Evolutionary conservation across 2,329 filamentous ascomycete species (phyloP).

Genomic region (Pseudogymnoascus sp.): DNA sequence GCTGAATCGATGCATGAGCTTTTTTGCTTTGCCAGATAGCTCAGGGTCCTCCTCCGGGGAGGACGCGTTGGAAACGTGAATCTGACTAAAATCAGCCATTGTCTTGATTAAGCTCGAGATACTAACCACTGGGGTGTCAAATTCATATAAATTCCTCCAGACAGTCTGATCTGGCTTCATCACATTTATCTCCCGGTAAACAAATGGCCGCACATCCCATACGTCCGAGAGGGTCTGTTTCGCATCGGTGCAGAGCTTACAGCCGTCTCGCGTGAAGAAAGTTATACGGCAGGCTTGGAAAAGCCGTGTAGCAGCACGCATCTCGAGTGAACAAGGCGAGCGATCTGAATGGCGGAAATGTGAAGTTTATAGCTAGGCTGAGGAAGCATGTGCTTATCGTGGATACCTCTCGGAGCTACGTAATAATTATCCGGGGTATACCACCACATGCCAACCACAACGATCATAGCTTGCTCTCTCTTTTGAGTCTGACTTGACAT

Average conservation of each 20-base stretch:
- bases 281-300: constrained; percentile 57
- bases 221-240: constrained; percentile 60
- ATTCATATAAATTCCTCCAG: constrained; percentile 70
- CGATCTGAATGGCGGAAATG: not conserved
- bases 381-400: constrained; percentile 6
- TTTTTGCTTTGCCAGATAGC: constrained; percentile 50
- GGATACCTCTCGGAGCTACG: constrained; percentile 6
- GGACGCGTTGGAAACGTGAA: constrained; percentile 50
- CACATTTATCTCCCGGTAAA: constrained; percentile 61
- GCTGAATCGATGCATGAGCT: constrained; percentile 72
- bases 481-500: not conserved
- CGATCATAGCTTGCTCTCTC: not conserved
- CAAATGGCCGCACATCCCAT: constrained; percentile 58
- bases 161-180: constrained; percentile 51
- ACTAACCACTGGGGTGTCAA: constrained; percentile 68
- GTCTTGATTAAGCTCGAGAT: not conserved
- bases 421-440: constrained; percentile 3
- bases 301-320: constrained; percentile 44
- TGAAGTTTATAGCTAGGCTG: not conserved
- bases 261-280: constrained; percentile 64
- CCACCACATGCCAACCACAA: not conserved
- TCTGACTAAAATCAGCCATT: constrained; percentile 31
- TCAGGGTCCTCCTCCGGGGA: constrained; percentile 42
- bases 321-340: constrained; percentile 22
- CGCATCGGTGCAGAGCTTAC: constrained; percentile 61